Evolutionary conservation across 352 stramenopile genomes (phyloP).

Genomic region (Phytophthora europaea): DNA sequence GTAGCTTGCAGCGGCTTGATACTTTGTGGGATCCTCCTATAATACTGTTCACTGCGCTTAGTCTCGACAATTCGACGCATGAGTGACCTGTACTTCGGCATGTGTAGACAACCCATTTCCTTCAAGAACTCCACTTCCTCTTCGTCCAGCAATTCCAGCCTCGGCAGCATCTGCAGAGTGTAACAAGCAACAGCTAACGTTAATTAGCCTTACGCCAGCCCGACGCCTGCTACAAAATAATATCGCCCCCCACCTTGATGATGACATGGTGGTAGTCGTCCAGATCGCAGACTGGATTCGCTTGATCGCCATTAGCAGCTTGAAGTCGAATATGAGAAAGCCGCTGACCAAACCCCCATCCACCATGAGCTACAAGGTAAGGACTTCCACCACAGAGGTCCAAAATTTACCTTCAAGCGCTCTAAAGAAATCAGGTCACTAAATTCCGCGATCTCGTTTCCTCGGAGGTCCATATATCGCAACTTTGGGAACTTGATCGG

Average conservation of each 20-base stretch:
- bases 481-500: constrained; percentile 81
- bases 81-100: constrained; percentile 74
- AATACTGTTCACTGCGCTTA: constrained; percentile 17
- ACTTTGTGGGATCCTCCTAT: constrained; percentile 22
- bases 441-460: constrained; percentile 67
- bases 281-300: constrained; percentile 74
- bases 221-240: neutral
- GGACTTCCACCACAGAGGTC: neutral
- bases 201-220: neutral
- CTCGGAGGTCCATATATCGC: constrained; percentile 75
- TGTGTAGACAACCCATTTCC: constrained; percentile 65
- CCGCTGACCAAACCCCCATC: constrained; percentile 34
- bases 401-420: constrained; percentile 54
- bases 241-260: constrained; percentile 43
- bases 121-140: constrained; percentile 73
- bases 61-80: constrained; percentile 46
- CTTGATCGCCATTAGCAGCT: constrained; percentile 55
- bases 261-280: constrained; percentile 65
- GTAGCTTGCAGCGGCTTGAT: neutral
- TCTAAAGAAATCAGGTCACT: constrained; percentile 54
- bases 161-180: constrained; percentile 55
- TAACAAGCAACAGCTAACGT: neutral
- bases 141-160: constrained; percentile 67
- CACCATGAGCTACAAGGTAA: neutral
- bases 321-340: constrained; percentile 74